A percentile compares a stretch with the other conserved stretches of the same genome.
Conservation (phyloP, 2,329 filamentous ascomycete species). For the Aspergillus udagawae region DNA sequence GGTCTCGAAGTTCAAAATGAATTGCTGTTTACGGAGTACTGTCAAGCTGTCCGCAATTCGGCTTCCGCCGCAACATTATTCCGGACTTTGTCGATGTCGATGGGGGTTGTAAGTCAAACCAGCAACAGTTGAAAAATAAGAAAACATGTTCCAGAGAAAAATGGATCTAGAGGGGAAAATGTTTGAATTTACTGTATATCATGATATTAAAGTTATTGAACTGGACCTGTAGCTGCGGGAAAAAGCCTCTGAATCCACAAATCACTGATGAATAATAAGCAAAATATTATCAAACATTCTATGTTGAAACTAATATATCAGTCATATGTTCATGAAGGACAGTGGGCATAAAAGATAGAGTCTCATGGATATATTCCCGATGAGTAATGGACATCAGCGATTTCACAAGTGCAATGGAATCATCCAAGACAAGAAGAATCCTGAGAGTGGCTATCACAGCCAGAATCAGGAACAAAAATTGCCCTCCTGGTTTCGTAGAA, state of each 20-base stretch:
- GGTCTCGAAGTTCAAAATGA: neutral
- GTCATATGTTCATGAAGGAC: neutral
- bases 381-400: neutral
- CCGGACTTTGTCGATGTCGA: conserved; percentile 12
- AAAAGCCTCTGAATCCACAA: neutral
- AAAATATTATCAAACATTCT: neutral
- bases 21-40: conserved; percentile 15
- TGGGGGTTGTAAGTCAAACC: neutral
- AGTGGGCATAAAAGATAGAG: neutral
- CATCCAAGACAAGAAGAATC: neutral
- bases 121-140: conserved; percentile 1
- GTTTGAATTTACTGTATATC: neutral
- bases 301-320: neutral
- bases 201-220: neutral
- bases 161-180: too few species aligned
- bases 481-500: neutral
- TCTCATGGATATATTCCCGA: neutral
- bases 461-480: neutral
- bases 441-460: neutral
- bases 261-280: neutral
- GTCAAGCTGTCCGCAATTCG: conserved; percentile 22
- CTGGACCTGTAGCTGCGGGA: neutral
- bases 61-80: conserved; percentile 21
- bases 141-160: neutral
- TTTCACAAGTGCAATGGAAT: neutral